Conservation (phyloP, 345 rosid genomes). For the Citrus trifoliata region DNA sequence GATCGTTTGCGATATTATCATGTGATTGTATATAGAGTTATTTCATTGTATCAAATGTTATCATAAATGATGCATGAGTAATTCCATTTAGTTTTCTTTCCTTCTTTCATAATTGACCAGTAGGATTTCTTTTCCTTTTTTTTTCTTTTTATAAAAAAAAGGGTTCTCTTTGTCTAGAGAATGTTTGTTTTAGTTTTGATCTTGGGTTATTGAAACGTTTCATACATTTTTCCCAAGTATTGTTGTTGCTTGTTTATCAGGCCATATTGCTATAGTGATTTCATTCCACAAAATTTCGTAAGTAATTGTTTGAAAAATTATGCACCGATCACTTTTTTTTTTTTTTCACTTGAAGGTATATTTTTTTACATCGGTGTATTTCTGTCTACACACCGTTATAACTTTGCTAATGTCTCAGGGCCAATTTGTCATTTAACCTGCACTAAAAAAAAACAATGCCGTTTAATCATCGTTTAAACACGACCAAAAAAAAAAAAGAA, state of each 20-base stretch:
- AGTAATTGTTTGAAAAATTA: too few species aligned
- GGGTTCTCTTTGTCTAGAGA: neutral
- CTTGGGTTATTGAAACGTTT: neutral
- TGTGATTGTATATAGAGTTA: neutral
- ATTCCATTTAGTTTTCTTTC: neutral
- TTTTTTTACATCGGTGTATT: too few species aligned
- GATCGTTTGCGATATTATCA: neutral
- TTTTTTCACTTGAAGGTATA: too few species aligned
- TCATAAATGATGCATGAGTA: neutral
- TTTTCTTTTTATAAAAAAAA: neutral
- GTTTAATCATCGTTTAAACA: too few species aligned
- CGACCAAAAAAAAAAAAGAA: too few species aligned
- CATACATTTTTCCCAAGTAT: neutral
- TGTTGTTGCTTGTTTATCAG: neutral
- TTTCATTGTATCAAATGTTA: neutral
- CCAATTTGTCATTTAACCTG: too few species aligned
- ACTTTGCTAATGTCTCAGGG: too few species aligned
- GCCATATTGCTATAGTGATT: neutral
- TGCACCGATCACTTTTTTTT: rapidly evolving
- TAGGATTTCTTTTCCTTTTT: too few species aligned
- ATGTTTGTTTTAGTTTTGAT: neutral
- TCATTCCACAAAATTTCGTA: neutral
- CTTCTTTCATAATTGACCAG: too few species aligned
- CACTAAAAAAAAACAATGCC: too few species aligned
- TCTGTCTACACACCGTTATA: rapidly evolving